Evolutionary conservation across 306 rosid species (phyloP), one percentile per base, ranked within the genome.

Genomic region (Clitoria ternatea): DNA sequence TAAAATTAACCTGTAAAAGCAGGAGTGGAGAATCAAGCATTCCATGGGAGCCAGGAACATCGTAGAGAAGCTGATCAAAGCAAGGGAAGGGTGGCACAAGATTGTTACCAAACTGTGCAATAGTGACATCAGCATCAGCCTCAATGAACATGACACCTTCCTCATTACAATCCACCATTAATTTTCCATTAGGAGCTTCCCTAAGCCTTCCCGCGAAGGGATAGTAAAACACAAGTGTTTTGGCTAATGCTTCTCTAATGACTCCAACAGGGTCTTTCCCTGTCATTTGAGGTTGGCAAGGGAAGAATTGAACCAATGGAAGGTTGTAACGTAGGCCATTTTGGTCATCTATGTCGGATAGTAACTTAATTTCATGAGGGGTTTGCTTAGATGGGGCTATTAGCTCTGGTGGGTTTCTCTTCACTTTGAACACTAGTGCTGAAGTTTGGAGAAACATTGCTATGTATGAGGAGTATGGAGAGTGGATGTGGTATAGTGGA

Each of bases 11-110:
- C 81, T 82, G 83, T 33, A 79, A 18, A 10, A 64, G 73, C 64
- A 82, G 29, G 55, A 82, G 48, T 0, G 86, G 86, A 60, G 27
- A 37, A n/a, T 66, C 5, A 15, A 69, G 62, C 2, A 78, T 76
- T 33, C 72, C 86, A 14, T 72, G 72, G 2, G 83, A 82, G 8
- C 76, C 78, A 5, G 83, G 83, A 65, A 82, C 81, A 50, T 65
- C 57, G 23, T 30, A 78, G 17, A 82, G 78, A 20, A 82, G 79
- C 52, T 78, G 73, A 20, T 78, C 81, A 55, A 74, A 62, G 68
- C 80, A 78, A 63, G 86, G 86, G 20, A 78, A 75, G 0, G 86
- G 84, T 0, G 86, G 86, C 8, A 70, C 72, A 65, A 70, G 70
- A 27, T 70, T 67, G 9, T 71, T 59, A 0, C 79, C 86, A 24